Evolutionary conservation across 129 eudicot genomes (phyloP).

Genomic region (Saussurea involucrata): DNA sequence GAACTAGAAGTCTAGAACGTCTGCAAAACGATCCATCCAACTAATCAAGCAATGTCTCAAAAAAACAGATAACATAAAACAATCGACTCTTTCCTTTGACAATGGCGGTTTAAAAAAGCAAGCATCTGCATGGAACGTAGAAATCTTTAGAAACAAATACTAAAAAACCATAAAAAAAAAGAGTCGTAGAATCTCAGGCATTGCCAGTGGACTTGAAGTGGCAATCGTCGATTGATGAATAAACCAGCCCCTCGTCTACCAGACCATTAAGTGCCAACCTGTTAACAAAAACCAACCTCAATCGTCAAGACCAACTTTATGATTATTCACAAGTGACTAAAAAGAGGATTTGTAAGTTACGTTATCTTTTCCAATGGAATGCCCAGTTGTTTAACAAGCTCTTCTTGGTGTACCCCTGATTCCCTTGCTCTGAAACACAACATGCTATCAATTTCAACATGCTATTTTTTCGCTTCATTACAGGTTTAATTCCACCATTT

Average conservation of each 20-base stretch:
- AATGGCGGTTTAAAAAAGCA: neutral
- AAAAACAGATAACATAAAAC: neutral
- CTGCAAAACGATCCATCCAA: neutral
- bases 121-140: neutral
- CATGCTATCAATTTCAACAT: neutral
- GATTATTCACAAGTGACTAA: neutral
- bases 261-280: slow-evolving; percentile 46
- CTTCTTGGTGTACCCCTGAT: slow-evolving; percentile 64
- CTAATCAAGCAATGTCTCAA: neutral
- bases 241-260: slow-evolving; percentile 58
- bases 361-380: slow-evolving; percentile 44
- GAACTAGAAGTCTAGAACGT: too few species aligned
- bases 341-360: slow-evolving; percentile 36
- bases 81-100: neutral
- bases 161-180: neutral
- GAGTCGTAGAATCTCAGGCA: slow-evolving; percentile 23
- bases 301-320: neutral
- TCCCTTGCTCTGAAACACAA: slow-evolving; percentile 50
- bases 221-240: slow-evolving; percentile 58
- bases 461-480: neutral
- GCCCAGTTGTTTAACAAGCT: slow-evolving; percentile 45
- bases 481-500: neutral
- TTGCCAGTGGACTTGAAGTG: slow-evolving; percentile 54
- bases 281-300: slow-evolving; percentile 1
- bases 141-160: neutral